Evolutionary conservation across 1,139 yeast species (phyloP), one percentile per base, ranked within the genome.

Genomic region (Taphrina pruni): DNA sequence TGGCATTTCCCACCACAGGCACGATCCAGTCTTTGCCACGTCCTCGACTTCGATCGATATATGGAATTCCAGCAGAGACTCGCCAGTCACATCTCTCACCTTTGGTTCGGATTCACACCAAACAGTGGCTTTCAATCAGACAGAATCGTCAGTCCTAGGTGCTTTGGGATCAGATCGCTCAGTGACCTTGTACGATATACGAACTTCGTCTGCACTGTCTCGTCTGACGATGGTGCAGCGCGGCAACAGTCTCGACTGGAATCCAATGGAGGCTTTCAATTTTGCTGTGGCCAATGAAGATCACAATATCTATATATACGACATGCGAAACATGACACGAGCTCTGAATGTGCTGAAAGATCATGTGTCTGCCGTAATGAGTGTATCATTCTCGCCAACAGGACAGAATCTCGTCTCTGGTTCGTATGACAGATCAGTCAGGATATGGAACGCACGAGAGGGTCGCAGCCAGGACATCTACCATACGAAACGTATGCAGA

Each of bases 401-500:
- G 99, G 99, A 74, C 93, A 91, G 77, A 98, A 94, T 78, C 80
- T 95, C 52, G 98, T 93, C 9, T 89, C 97, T 1, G 98, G 97
- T 35, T 90, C 97, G 0, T 95, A 94, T 77, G 99, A 95, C 79
- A 89, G 92, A 76, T 91, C 98, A 0, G 85, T 95, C 55, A 84
- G 99, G 73, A 87, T 95, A 45, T 95, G 81, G 80, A 86, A 86
- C 68, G 81, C 87, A 1, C 82, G 86, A 69, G 90, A 89, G 72
- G 99, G 99, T 38, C 98, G 93, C 78, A 90, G 97, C 21, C 84
- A 97, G 74, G 99, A 94, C 76, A 85, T 95, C 61, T 94, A 95
- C 78, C 99, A 94, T 76, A 95, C 99, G 35, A 92, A 91, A 81
- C 86, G 99, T 77, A 94, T 94, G 99, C 99, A 94, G 81, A 88